phyloP scores from a whole-genome alignment of 164 flowering plant species.

The Magnolia officinalis region DNA sequence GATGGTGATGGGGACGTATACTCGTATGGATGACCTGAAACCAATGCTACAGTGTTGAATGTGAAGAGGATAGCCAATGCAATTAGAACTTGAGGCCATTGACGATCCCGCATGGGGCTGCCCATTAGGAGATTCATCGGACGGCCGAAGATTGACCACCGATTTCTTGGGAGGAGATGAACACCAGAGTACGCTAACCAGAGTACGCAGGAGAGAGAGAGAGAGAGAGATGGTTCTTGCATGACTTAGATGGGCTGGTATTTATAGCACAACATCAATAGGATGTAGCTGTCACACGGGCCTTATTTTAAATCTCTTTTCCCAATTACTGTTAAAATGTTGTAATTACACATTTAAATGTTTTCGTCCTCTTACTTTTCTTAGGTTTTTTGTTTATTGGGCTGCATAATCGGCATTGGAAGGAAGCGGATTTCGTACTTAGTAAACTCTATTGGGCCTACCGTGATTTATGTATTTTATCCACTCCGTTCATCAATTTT shows the following conservation, averaged over 20 bases:
- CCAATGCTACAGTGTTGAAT: slow-evolving; percentile 32
- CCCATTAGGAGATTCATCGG: background rate
- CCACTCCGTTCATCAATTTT: no score
- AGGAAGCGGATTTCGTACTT: no score
- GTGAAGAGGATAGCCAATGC: slow-evolving; percentile 18
- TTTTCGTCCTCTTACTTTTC: no score
- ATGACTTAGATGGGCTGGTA: background rate
- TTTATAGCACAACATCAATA: background rate
- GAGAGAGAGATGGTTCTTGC: background rate
- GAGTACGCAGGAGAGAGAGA: background rate
- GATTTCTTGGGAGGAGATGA: background rate
- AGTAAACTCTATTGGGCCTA: no score
- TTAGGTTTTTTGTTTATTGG: no score
- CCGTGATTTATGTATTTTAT: no score
- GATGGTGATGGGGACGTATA: slow-evolving; percentile 26
- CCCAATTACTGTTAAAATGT: background rate
- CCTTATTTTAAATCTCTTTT: background rate
- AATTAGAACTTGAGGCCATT: background rate
- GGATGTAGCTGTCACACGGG: background rate
- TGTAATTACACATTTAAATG: no score
- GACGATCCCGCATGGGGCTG: background rate
- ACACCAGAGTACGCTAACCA: background rate
- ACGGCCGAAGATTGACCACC: background rate
- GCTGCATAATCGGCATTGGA: no score
- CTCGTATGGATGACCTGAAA: background rate